A percentile compares a stretch with the other conserved stretches of the same genome.
These are phyloP conservation scores for Lodderomyces theae DNA, from an alignment of 1,139 yeast species.

Conservation along the genomic window DNA sequence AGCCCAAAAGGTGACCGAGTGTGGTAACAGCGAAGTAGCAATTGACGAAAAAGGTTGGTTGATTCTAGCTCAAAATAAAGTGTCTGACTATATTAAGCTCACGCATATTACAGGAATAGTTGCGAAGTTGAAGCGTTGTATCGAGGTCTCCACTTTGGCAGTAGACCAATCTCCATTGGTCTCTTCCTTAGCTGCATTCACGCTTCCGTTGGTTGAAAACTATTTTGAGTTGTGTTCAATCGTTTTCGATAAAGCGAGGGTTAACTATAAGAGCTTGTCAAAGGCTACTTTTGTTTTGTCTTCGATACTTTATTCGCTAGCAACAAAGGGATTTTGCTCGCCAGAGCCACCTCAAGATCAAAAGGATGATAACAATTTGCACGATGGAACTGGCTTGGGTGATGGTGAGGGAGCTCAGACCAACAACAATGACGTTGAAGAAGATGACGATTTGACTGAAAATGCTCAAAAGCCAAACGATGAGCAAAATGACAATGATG, in stretches of 20 bases:
- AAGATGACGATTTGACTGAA: constrained; percentile 87
- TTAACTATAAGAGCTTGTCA: constrained; percentile 50
- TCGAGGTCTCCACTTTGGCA: constrained; percentile 23
- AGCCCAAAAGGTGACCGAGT: constrained; percentile 54
- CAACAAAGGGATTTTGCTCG: constrained; percentile 90
- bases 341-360: constrained; percentile 79
- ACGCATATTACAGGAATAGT: constrained; percentile 32
- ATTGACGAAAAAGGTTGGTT: constrained; percentile 71
- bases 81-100: constrained; percentile 30
- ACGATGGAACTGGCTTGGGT: constrained; percentile 94
- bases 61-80: constrained; percentile 42
- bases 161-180: constrained; percentile 32
- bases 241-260: constrained; percentile 41
- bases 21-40: constrained; percentile 29
- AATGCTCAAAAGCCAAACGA: constrained; percentile 84
- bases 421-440: constrained; percentile 82
- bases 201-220: constrained; percentile 56
- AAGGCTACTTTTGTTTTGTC: constrained; percentile 62
- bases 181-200: constrained; percentile 48
- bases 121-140: constrained; percentile 19
- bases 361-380: constrained; percentile 59
- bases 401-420: constrained; percentile 87
- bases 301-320: constrained; percentile 55
- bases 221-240: constrained; percentile 46
- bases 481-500: constrained; percentile 65